Conservation (phyloP, 2,329 filamentous ascomycete genomes). For the Dothideomycetes sp. region DNA sequence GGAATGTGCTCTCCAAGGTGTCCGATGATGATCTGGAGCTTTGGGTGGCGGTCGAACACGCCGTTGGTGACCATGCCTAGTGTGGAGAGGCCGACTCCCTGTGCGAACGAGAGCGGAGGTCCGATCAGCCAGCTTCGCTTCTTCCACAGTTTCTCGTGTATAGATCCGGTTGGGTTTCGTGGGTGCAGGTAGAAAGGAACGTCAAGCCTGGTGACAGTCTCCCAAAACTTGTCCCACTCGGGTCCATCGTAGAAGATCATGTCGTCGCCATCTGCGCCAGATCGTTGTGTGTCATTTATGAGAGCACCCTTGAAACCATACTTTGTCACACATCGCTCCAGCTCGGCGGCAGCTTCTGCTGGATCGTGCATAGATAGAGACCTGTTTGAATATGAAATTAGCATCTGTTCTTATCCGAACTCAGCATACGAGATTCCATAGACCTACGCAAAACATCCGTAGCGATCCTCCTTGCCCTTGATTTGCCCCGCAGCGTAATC, state of each 20-base stretch:
- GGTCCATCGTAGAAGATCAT: conserved; percentile 55
- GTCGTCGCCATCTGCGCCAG: conserved; percentile 46
- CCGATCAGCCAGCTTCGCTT: conserved; percentile 50
- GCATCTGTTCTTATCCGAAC: background rate
- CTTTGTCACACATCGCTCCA: conserved; percentile 42
- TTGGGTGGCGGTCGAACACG: conserved; percentile 37
- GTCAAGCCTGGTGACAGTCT: conserved; percentile 45
- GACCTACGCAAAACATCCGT: conserved; percentile 32
- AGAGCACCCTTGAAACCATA: conserved; percentile 26
- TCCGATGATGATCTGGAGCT: conserved; percentile 36
- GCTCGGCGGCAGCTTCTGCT: conserved; percentile 37
- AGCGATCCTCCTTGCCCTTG: conserved; percentile 28
- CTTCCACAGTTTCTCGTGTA: conserved; percentile 48
- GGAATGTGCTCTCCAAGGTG: conserved; percentile 40
- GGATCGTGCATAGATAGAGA: conserved; percentile 39
- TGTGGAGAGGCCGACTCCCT: conserved; percentile 47
- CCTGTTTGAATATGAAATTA: conserved; percentile 4
- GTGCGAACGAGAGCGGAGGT: conserved; percentile 47
- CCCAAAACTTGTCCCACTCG: conserved; percentile 53
- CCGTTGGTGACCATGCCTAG: conserved; percentile 42
- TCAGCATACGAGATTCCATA: background rate
- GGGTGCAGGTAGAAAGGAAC: conserved; percentile 57
- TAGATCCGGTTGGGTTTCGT: conserved; percentile 32
- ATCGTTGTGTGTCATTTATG: conserved; percentile 36
- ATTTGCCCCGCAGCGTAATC: conserved; percentile 35